These are phyloP conservation scores for Colletotrichum echinochloae DNA, from an alignment of 2,329 filamentous ascomycete species.

Conservation along the genomic window DNA sequence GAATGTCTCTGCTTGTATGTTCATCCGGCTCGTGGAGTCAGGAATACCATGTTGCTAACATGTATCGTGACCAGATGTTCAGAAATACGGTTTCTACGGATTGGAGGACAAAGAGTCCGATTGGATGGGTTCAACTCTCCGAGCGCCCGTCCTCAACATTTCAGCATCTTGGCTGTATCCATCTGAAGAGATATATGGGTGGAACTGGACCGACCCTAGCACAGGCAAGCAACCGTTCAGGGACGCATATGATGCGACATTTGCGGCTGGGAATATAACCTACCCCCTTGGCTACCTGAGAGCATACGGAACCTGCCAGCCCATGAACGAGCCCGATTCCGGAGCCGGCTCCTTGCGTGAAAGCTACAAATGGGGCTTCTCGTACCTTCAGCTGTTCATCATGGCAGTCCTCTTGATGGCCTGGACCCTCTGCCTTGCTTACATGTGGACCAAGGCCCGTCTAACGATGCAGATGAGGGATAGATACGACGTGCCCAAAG, in stretches of 20 bases:
- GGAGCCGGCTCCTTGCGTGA: slow-evolving; percentile 16
- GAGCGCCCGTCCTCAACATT: slow-evolving; percentile 42
- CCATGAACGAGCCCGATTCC: slow-evolving; percentile 15
- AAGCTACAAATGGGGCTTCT: slow-evolving; percentile 46
- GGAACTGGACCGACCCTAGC: slow-evolving; percentile 32
- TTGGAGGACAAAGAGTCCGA: slow-evolving; percentile 31
- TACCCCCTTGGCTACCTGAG: slow-evolving; percentile 41
- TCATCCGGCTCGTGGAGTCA: too few relatives aligned
- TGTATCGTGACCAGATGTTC: slow-evolving; percentile 21
- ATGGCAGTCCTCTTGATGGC: slow-evolving; percentile 31
- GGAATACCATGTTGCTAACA: neutral
- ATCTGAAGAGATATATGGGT: neutral
- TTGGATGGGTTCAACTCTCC: slow-evolving; percentile 22
- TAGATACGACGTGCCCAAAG: slow-evolving; percentile 20
- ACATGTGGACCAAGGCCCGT: slow-evolving; percentile 42
- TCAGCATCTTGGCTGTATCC: slow-evolving; percentile 13
- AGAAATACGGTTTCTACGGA: slow-evolving; percentile 42
- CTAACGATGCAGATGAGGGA: slow-evolving; percentile 23
- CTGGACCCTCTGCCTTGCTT: slow-evolving; percentile 43
- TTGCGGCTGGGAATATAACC: slow-evolving; percentile 24
- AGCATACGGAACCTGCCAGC: slow-evolving; percentile 42
- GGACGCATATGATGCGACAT: neutral
- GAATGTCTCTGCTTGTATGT: slow-evolving; percentile 17
- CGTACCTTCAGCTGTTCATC: slow-evolving; percentile 44
- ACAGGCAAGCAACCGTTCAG: slow-evolving; percentile 9